Conservation (phyloP, 1,139 yeast genomes). For the Hyphopichia fennica region DNA sequence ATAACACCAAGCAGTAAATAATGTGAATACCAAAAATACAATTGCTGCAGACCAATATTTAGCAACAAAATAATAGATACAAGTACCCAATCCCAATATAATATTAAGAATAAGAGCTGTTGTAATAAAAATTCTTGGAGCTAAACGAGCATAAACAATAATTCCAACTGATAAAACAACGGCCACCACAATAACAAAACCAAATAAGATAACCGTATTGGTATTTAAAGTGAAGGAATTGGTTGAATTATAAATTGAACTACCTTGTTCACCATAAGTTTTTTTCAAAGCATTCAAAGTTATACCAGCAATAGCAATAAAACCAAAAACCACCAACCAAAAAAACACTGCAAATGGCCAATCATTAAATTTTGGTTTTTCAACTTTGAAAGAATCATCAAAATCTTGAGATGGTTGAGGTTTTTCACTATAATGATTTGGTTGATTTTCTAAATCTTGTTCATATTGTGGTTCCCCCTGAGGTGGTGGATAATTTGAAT, state of each 20-base stretch:
- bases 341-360: constrained; percentile 70
- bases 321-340: constrained; percentile 61
- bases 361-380: constrained; percentile 70
- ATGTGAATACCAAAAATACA: constrained; percentile 65
- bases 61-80: constrained; percentile 65
- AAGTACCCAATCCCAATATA: constrained; percentile 69
- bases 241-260: constrained; percentile 58
- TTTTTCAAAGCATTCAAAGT: constrained; percentile 63
- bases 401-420: constrained; percentile 44
- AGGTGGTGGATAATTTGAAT: constrained; percentile 1
- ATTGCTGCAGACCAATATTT: constrained; percentile 77
- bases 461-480: neutral
- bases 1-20: constrained; percentile 67
- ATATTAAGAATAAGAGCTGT: constrained; percentile 69
- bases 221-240: constrained; percentile 66
- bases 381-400: constrained; percentile 65
- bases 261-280: constrained; percentile 58
- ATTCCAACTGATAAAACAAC: constrained; percentile 59
- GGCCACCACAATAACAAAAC: constrained; percentile 63
- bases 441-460: constrained; percentile 27
- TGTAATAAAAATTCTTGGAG: constrained; percentile 68
- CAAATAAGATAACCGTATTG: constrained; percentile 69
- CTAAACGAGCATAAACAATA: constrained; percentile 59
- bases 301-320: constrained; percentile 68
- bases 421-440: constrained; percentile 25